Percentiles rank a stretch among this genome's conserved stretches.
These are phyloP conservation scores for Scheffersomyces stambukii DNA, from an alignment of 1,139 yeast genomes.

Conservation along the genomic window DNA sequence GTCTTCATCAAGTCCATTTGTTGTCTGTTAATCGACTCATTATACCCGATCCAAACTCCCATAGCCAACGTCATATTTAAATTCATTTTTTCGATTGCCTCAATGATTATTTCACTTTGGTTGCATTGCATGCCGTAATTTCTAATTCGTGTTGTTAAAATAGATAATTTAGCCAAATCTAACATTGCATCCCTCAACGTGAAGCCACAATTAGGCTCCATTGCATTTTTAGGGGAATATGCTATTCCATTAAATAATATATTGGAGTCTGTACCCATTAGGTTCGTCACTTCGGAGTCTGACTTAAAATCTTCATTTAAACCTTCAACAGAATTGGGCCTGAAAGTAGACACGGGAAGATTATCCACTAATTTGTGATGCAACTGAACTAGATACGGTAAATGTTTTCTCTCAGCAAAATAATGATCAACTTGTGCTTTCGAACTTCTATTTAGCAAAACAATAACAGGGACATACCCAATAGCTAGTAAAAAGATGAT, in stretches of 20 bases:
- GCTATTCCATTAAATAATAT: slow-evolving; percentile 52
- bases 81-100: slow-evolving; percentile 47
- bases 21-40: slow-evolving; percentile 32
- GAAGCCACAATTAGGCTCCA: slow-evolving; percentile 52
- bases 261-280: slow-evolving; percentile 25
- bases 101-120: slow-evolving; percentile 50
- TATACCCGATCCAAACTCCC: slow-evolving; percentile 61
- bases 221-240: slow-evolving; percentile 52
- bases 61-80: slow-evolving; percentile 55
- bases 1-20: slow-evolving; percentile 44
- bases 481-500: too few species aligned
- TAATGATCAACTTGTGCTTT: too few species aligned
- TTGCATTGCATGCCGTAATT: slow-evolving; percentile 63
- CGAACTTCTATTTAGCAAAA: too few species aligned
- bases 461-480: too few species aligned
- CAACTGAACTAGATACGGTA: too few species aligned
- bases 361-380: too few species aligned
- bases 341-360: too few species aligned
- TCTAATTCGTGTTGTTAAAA: slow-evolving; percentile 53
- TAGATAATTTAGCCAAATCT: slow-evolving; percentile 55
- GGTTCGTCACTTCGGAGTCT: slow-evolving; percentile 22
- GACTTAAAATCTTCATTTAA: slow-evolving; percentile 24
- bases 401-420: too few species aligned
- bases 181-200: slow-evolving; percentile 44
- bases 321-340: slow-evolving; percentile 8